Evolutionary conservation across 148 eudicot genomes (phyloP), one percentile per base, ranked within the genome.

Genomic region (Rhododendron vialii): DNA sequence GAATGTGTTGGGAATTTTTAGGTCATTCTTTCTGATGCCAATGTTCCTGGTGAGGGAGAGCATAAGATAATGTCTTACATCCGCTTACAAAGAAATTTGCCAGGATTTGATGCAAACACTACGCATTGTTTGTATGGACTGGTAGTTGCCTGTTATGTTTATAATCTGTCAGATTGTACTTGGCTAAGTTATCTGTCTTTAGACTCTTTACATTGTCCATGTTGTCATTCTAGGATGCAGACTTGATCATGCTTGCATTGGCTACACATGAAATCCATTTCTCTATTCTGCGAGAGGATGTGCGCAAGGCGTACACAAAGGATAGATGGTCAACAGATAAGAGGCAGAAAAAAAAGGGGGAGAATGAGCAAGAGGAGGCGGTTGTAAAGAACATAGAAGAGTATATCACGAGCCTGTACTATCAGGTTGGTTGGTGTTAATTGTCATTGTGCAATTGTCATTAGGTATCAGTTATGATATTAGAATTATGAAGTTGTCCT

Each of bases 31-130:
- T 90, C 92, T 28, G 92, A 90, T 88, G 88, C 92, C 33, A 90
- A 81, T 85, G 92, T 90, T 18, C 92, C 92, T 61, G 92, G 92
- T 59, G 92, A 90, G 85, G 91, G 91, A 45, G 90, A 90, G 69
- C 91, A 90, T 59, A 90, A 90, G 81, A 87, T 90, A 80, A 89
- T 90, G 86, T 89, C 90, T 30, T 89, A 85, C 81, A 89, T 90
- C 48, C 90, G 92, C 48, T 71, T 87, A 63, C 92, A 90, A 73
- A 85, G 92, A 63, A 90, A 87, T 86, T 85, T 90, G 36, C 88
- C 87, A 3, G 91, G 91, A 43, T 90, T 51, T 84, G 85, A 89
- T 89, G 88, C 91, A 45, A 90, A 90, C 85, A 89, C 91, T 2
- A 83, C 87, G 4, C 89, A 87, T 87, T 90, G 89, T 82, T 53